Base-by-base conservation (phyloP, 768 basidiomycete species). In the Nidularia pulvinata region DNA sequence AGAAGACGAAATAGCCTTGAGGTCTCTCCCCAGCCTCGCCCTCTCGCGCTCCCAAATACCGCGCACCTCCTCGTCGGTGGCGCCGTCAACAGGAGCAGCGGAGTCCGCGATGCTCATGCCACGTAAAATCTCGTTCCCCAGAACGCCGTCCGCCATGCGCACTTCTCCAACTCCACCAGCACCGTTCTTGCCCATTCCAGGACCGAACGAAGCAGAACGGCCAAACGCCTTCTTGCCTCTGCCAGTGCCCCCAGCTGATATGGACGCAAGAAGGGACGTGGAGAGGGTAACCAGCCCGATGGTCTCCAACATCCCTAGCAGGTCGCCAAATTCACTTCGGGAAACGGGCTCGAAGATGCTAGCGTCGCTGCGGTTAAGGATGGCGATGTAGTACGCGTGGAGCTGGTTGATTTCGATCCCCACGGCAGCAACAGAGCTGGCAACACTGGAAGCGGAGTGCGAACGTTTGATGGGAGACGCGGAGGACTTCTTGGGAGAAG, bases 291-390 rank as follows among this genome's bases (percentile, higher is more conserved):
- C 69, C 6, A 91, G 72, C 2, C 91, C 92, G 6, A 81, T 77
- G 3, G 87, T 89, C 68, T 94, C 91, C 36, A 94, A 70, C 47
- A 93, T 71, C 25, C 82, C 79, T 0, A 89, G 61, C 3, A 93
- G 74, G 58, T 94, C 91, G 0, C 77, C 72, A 57, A 94, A 92
- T 60, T 93, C 91, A 63, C 82, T 89, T 7, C 88, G 78, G 7
- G 86, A 89, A 1, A 88, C 89, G 3, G 87, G 76, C 2, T 79
- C 70, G 56, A 91, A 86, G 4, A 82, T 64, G 13, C 78, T 79
- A 13, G 69, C 72, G 19, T 82, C 82, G 9, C 78, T 73, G 34
- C 87, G 80, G 13, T 74, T 73, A 7, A 94, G 79, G 46, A 89
- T 69, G 2, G 74, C 62, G 36, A 70, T 65, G 59, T 93, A 93